These are phyloP conservation scores for Viola pubescens DNA, from an alignment of 441 rosid genomes.

Conservation along the genomic window DNA sequence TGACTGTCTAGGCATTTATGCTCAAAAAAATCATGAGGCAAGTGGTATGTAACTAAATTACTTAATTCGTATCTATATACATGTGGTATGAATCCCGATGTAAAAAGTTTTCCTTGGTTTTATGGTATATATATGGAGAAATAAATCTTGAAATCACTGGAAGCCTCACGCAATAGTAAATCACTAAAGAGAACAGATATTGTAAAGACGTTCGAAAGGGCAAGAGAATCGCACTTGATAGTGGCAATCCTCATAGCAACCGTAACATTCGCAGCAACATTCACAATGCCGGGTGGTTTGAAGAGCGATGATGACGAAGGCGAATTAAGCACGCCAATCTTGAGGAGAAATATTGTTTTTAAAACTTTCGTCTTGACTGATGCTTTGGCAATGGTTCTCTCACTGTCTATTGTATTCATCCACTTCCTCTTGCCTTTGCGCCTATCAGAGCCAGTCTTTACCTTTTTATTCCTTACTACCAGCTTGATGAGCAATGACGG, in stretches of 20 bases:
- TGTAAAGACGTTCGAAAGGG: background rate
- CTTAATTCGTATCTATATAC: too few species aligned
- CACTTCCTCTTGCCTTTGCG: background rate
- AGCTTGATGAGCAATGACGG: conserved; percentile 3
- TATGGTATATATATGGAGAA: too few species aligned
- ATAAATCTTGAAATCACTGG: too few species aligned
- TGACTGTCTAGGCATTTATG: too few species aligned
- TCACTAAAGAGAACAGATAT: too few species aligned
- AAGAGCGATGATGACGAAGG: background rate
- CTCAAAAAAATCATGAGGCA: too few species aligned
- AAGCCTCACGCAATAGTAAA: too few species aligned
- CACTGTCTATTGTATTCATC: background rate
- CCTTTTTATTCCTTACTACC: background rate
- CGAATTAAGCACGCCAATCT: background rate
- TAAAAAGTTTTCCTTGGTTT: too few species aligned
- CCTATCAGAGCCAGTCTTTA: background rate
- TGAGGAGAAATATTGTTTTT: background rate
- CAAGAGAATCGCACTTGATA: background rate
- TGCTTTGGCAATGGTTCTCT: conserved; percentile 1
- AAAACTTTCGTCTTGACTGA: background rate
- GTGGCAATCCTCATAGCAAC: conserved; percentile 9
- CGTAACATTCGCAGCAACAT: conserved; percentile 7
- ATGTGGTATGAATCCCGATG: too few species aligned
- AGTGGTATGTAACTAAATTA: too few species aligned
- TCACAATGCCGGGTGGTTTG: conserved; percentile 8